Percentiles rank a stretch among this genome's conserved stretches.
phyloP scores from a whole-genome alignment of 2,329 filamentous ascomycete genomes.

The Cercospora citrullina region DNA sequence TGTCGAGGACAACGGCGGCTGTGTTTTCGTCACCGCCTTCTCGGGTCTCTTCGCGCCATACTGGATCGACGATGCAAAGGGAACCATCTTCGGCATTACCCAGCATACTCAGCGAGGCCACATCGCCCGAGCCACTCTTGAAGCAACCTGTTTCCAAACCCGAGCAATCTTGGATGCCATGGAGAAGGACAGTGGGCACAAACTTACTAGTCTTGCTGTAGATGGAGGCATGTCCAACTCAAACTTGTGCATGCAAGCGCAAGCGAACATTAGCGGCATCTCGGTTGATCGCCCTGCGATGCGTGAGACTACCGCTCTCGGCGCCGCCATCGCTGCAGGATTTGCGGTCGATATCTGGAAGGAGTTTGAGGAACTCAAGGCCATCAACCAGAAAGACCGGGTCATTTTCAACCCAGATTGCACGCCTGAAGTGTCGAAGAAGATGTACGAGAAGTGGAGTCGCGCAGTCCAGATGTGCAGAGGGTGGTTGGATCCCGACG shows the following conservation, averaged over 20 bases:
- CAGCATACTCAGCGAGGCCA: constrained; percentile 83
- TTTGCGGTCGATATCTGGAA: constrained; percentile 79
- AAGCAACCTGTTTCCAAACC: constrained; percentile 90
- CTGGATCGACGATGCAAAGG: constrained; percentile 91
- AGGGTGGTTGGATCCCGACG: constrained; percentile 55
- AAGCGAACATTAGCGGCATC: constrained; percentile 82
- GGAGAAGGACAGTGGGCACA: constrained; percentile 79
- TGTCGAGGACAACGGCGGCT: constrained; percentile 75
- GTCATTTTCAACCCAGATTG: constrained; percentile 70
- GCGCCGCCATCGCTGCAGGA: constrained; percentile 83
- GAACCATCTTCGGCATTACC: constrained; percentile 64
- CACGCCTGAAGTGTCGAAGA: constrained; percentile 52
- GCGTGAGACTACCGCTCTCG: constrained; percentile 86
- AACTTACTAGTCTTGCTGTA: constrained; percentile 72
- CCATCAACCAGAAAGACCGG: constrained; percentile 69
- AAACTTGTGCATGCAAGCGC: constrained; percentile 86
- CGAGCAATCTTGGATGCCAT: constrained; percentile 92
- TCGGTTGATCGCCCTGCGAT: constrained; percentile 81
- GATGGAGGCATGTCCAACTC: constrained; percentile 90
- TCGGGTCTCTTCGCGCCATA: constrained; percentile 89
- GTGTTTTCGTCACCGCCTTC: constrained; percentile 85
- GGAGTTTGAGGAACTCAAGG: constrained; percentile 69
- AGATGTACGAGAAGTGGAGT: constrained; percentile 70
- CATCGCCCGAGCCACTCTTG: constrained; percentile 83
- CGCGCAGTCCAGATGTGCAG: constrained; percentile 77